Evolutionary conservation across 2,329 filamentous ascomycete genomes (phyloP), one percentile per base, ranked within the genome.

Genomic region (Fusarium pilosicola): DNA sequence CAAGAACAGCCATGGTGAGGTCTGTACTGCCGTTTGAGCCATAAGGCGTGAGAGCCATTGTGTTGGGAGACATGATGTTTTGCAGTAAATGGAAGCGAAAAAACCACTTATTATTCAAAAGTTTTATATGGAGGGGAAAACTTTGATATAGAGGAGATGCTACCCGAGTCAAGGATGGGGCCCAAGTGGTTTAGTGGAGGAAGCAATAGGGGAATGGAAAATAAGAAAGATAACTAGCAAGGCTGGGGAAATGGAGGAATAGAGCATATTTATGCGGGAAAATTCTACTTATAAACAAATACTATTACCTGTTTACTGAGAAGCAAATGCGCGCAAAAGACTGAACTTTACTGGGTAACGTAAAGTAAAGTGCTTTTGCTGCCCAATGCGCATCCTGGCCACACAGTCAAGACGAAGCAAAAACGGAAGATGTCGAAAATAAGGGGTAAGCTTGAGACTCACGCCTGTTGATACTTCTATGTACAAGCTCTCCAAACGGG

Each of bases 1-100:
- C 94, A 66, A 97, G 87, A 71, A 96, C 90, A 70, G 94, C 90
- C 84, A 97, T 87, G 74, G 93, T 96, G 74, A 95, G 88, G 76
- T 87, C 85, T 36, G 80, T 77, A 49, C 78, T 75, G 63, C 76
- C 77, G 71, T 62, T 69, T 55, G 81, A 80, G 78, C 81, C 80
- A 65, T 83, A 83, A 65, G 83, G 78, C 45, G 74, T 77, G 68
- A 78, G 77, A 68, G 77, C 78, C 70, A 81, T 76, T 58, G 72
- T 73, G 61, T 73, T 75, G 48, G 72, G 72, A 66, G 65, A 65
- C 76, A 80, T 80, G 45, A 63, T 77, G 71, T 71, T 62, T 62
- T 67, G 65, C 59, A 62, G 62, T 63, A 51, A 59, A 58, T 28
- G 54, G 30, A 75, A 63, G 22, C 5, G 34, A 62, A 74, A 66